Percentiles rank a stretch among this genome's conserved stretches.
Conservation (phyloP, 441 rosid species). For the Euphorbia corollata region DNA sequence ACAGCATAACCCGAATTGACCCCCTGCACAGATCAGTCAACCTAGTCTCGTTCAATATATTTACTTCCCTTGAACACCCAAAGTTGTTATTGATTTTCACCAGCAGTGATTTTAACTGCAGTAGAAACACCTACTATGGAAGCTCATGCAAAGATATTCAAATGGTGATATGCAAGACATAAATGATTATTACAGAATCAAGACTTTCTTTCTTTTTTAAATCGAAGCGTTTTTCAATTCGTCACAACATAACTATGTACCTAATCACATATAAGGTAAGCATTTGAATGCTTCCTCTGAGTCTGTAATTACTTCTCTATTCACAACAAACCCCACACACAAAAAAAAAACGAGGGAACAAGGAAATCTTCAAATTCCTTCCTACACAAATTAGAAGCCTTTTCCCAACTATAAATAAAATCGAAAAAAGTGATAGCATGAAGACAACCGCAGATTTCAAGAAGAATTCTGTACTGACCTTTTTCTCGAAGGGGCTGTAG, state of each 20-base stretch:
- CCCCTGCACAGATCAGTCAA: no score
- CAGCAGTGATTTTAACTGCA: no score
- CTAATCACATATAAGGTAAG: constrained; percentile 33
- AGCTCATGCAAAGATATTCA: no score
- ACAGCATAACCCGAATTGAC: no score
- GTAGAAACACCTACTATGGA: no score
- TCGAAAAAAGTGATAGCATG: constrained; percentile 14
- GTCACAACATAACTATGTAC: constrained; percentile 25
- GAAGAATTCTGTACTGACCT: constrained; percentile 28
- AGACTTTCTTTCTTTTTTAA: constrained; percentile 13
- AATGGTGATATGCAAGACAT: neutral
- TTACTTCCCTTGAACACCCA: no score
- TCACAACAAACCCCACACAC: constrained; percentile 27
- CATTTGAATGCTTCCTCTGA: constrained; percentile 26
- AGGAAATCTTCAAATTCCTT: constrained; percentile 27
- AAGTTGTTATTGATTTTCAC: no score
- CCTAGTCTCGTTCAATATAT: no score
- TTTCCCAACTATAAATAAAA: constrained; percentile 23
- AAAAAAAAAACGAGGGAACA: constrained; percentile 23
- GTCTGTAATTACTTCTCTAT: constrained; percentile 18
- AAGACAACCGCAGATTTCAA: constrained; percentile 24
- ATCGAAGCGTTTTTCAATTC: no score
- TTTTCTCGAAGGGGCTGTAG: constrained; percentile 20
- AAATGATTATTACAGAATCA: constrained; percentile 20
- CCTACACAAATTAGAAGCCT: constrained; percentile 33